Conservation (phyloP, 345 rosid species). For the Hibiscus trionum region DNA sequence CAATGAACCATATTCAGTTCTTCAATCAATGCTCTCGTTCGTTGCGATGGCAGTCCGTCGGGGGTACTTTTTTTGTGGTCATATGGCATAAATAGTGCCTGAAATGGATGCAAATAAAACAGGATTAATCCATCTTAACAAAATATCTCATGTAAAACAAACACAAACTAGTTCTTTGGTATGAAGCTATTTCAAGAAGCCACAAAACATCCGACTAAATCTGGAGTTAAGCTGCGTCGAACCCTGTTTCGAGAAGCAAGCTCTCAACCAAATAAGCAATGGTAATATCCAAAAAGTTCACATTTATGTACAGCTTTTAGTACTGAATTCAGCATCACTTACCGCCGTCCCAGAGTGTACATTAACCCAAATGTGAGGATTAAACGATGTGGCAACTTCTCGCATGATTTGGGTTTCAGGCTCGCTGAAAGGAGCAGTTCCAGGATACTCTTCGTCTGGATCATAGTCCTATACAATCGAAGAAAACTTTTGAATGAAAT, state of each 20-base stretch:
- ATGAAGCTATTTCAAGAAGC: too few relatives aligned
- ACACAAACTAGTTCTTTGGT: too few relatives aligned
- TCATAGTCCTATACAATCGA: slow-evolving; percentile 69
- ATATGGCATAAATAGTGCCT: slow-evolving; percentile 97
- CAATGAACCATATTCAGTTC: slow-evolving; percentile 63
- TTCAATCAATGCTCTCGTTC: slow-evolving; percentile 65
- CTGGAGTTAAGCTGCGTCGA: too few relatives aligned
- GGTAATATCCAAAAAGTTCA: too few relatives aligned
- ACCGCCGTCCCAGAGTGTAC: slow-evolving; percentile 99
- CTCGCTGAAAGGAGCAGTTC: slow-evolving; percentile 85
- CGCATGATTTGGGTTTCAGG: slow-evolving; percentile 92
- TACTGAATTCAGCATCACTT: slow-evolving; percentile 8
- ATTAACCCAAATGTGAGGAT: slow-evolving; percentile 92
- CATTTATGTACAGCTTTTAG: not conserved
- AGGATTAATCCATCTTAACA: too few relatives aligned
- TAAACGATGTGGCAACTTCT: slow-evolving; percentile 80
- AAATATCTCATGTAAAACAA: too few relatives aligned
- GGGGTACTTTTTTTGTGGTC: slow-evolving; percentile 86
- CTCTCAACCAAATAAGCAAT: too few relatives aligned
- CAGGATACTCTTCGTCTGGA: slow-evolving; percentile 98
- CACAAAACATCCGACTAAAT: too few relatives aligned
- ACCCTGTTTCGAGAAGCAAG: too few relatives aligned
- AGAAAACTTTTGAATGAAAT: slow-evolving; percentile 7
- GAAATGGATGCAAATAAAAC: not conserved
- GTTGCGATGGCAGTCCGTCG: slow-evolving; percentile 35